Conservation (phyloP, 1,284 basidiomycete species). For the Leccinum fallax region DNA sequence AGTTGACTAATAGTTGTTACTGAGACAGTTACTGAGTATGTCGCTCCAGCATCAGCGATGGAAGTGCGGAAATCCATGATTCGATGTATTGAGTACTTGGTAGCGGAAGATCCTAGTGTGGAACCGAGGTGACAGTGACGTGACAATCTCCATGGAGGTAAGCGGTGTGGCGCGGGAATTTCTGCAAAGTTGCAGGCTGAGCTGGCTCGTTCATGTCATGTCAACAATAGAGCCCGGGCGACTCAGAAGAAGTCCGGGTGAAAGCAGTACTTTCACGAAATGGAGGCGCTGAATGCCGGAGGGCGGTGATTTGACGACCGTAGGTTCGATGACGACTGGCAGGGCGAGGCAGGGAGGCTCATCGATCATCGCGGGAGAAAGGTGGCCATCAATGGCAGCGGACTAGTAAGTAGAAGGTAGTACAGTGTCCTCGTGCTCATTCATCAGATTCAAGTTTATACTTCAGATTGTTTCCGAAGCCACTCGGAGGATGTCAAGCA, state of each 20-base stretch:
- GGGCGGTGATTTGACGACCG: slow-evolving; percentile 8
- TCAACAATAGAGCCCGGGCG: neutral
- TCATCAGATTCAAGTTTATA: neutral
- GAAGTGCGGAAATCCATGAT: neutral
- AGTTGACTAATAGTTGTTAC: neutral
- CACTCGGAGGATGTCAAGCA: neutral
- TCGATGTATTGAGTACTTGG: neutral
- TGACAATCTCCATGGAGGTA: neutral
- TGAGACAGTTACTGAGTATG: neutral
- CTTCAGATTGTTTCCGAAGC: neutral
- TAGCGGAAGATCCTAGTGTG: neutral
- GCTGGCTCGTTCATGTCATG: neutral
- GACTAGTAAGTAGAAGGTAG: neutral
- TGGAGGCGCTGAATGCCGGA: neutral
- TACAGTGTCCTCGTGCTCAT: neutral
- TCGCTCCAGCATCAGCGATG: neutral
- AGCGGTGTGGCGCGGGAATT: neutral
- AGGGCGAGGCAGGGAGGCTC: neutral
- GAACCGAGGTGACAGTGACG: neutral
- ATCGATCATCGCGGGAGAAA: neutral
- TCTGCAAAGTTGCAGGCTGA: neutral
- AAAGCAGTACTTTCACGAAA: neutral
- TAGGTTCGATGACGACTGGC: neutral
- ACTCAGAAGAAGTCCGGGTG: neutral
- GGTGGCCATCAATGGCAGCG: neutral